These are phyloP conservation scores for Phoma sp. DNA, from an alignment of 2,329 filamentous ascomycete genomes.

Conservation along the genomic window DNA sequence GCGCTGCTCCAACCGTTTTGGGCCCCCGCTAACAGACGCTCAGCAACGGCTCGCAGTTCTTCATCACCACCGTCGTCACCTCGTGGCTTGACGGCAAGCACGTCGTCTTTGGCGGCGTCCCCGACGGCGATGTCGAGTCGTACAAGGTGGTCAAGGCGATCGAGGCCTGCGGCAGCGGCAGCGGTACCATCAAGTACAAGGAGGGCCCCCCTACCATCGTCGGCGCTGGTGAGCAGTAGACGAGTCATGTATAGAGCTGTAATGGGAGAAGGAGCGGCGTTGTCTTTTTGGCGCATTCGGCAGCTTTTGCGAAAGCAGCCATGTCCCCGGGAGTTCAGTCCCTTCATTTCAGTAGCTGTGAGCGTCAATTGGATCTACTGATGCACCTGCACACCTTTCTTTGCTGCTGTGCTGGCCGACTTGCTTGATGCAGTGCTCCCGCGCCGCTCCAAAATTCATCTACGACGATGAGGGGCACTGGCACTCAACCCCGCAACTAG, in stretches of 20 bases:
- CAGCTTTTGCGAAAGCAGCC: slow-evolving; percentile 12
- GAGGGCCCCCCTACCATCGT: slow-evolving; percentile 61
- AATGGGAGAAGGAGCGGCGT: slow-evolving; percentile 18
- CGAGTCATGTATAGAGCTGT: slow-evolving; percentile 9
- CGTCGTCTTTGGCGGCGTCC: slow-evolving; percentile 82
- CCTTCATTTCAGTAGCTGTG: slow-evolving; percentile 24
- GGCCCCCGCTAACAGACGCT: slow-evolving; percentile 20
- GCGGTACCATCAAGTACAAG: slow-evolving; percentile 60
- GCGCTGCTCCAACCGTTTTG: not conserved
- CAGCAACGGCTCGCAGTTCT: slow-evolving; percentile 76
- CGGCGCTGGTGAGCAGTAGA: slow-evolving; percentile 56
- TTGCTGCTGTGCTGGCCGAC: not conserved
- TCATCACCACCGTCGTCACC: slow-evolving; percentile 72
- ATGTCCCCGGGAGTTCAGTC: slow-evolving; percentile 10
- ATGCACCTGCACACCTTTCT: not conserved
- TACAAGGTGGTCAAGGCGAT: slow-evolving; percentile 64
- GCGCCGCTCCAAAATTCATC: slow-evolving; percentile 26
- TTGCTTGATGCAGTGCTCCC: not conserved
- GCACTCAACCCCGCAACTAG: slow-evolving; percentile 35
- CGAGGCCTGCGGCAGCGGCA: slow-evolving; percentile 63
- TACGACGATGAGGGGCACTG: slow-evolving; percentile 23
- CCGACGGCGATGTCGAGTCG: slow-evolving; percentile 58
- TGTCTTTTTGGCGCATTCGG: slow-evolving; percentile 14
- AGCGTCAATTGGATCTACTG: slow-evolving; percentile 29
- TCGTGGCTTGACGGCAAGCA: slow-evolving; percentile 78